Percentiles rank a stretch among this genome's conserved stretches.
These are phyloP conservation scores for Dorcoceras hygrometricum DNA, from an alignment of 257 asterid genomes.

Conservation along the genomic window DNA sequence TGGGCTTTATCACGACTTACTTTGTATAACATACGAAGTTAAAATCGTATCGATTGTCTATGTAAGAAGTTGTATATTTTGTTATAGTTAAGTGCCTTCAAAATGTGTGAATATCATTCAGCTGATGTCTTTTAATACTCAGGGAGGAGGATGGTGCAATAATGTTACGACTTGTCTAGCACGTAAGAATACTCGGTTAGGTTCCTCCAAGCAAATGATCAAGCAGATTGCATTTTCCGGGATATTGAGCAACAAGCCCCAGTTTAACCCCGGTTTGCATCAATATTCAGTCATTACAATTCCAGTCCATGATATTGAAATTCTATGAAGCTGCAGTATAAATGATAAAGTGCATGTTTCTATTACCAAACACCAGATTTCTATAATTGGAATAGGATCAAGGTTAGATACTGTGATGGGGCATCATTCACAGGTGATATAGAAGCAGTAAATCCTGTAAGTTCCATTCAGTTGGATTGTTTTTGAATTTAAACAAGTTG, in stretches of 20 bases:
- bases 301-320: neutral
- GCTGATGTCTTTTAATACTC: neutral
- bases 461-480: neutral
- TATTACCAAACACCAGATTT: constrained; percentile 35
- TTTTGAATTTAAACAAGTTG: neutral
- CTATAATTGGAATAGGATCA: constrained; percentile 52
- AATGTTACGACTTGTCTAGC: constrained; percentile 50
- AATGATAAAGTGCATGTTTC: neutral
- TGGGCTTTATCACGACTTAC: neutral
- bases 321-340: neutral
- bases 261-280: constrained; percentile 70
- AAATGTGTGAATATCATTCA: neutral
- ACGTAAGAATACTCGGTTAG: constrained; percentile 45
- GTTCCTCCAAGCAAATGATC: constrained; percentile 71
- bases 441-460: constrained; percentile 52
- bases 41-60: neutral
- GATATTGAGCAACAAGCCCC: constrained; percentile 57
- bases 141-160: constrained; percentile 85
- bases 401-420: constrained; percentile 56
- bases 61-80: neutral
- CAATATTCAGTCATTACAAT: neutral
- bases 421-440: constrained; percentile 56
- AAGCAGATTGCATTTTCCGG: constrained; percentile 62
- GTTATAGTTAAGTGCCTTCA: neutral
- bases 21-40: neutral